Base-by-base conservation (phyloP, 164 flowering plant species). In the Kingdonia uniflora region DNA sequence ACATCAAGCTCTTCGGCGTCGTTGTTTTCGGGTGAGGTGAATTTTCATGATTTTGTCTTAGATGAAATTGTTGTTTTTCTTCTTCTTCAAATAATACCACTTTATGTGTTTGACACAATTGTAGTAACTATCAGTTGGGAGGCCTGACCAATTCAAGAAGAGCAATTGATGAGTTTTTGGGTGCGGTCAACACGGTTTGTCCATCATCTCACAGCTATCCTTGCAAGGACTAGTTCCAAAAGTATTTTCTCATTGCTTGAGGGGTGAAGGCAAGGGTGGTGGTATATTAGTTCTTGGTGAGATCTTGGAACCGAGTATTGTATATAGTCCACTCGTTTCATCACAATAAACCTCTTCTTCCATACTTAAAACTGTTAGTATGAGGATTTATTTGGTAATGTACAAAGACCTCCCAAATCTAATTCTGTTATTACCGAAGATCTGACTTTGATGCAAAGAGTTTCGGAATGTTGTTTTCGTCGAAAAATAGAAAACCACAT, bases 111-210 rank as follows among this genome's bases (percentile, higher is more conserved):
- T 71, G 59, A 44, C 50, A 73, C 82, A 90, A 96, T 65, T 91
- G 97, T 74, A 85, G 95, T 72, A 72, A 68, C 38, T 42, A 71
- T 41, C 82, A 71, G 58, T 68, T 79, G 5, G 98, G 96, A 37
- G 90, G 78, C 56, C 68, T 92, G 71, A 82, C 80, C n/a, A 85
- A 76, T 58, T 49, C 88, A 11, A 84, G 72, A 12, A 79, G 87
- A 69, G 97, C 97, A 43, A 79, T 85, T 56, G 95, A 85, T 75
- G 97, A 96, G 58, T 87, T 91, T 75, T 92, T 58, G 98, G 98
- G 25, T 85, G 88, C 51, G 98, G 98, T 16, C 95, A 84, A 65
- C 79, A 71, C 61, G 64, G 55, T 12, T 63, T 84, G 65, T 92
- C 98, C 16, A 71, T 92, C 21, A 68, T 92, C 63, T 82, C 98